Conservation (phyloP, 1,139 yeast genomes). For the Yamadazyma mexicana region DNA sequence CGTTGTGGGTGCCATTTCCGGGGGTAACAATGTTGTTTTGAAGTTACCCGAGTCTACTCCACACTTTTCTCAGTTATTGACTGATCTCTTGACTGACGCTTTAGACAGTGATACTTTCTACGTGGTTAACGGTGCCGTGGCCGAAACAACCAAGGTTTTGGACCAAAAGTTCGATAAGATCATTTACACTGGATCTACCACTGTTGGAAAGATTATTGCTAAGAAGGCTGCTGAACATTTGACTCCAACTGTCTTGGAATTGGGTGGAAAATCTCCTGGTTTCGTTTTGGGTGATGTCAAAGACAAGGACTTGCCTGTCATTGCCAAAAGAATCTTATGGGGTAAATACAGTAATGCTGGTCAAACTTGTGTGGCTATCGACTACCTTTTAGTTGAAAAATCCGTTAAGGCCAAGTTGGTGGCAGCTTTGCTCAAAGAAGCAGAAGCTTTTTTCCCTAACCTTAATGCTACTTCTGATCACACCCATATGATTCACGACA, state of each 20-base stretch:
- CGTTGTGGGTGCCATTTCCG: slow-evolving; percentile 78
- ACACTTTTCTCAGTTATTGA: slow-evolving; percentile 54
- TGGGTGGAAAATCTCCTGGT: slow-evolving; percentile 94
- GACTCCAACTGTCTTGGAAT: slow-evolving; percentile 79
- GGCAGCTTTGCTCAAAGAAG: slow-evolving; percentile 37
- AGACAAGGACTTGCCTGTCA: slow-evolving; percentile 44
- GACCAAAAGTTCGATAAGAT: slow-evolving; percentile 76
- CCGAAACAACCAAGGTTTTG: slow-evolving; percentile 68
- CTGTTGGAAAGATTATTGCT: slow-evolving; percentile 77
- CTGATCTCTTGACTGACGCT: slow-evolving; percentile 53
- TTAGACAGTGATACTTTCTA: slow-evolving; percentile 57
- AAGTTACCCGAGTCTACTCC: slow-evolving; percentile 83
- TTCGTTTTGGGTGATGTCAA: slow-evolving; percentile 56
- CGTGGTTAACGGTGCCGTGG: slow-evolving; percentile 72
- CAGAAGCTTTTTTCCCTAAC: slow-evolving; percentile 40
- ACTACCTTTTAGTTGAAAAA: slow-evolving; percentile 70
- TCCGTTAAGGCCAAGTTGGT: slow-evolving; percentile 56
- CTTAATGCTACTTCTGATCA: slow-evolving; percentile 32
- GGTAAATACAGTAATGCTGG: slow-evolving; percentile 83
- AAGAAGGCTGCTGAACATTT: slow-evolving; percentile 79
- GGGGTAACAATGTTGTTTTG: slow-evolving; percentile 79
- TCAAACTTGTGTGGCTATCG: slow-evolving; percentile 89
- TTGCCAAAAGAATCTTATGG: slow-evolving; percentile 75
- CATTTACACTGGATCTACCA: slow-evolving; percentile 79
- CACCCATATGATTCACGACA: slow-evolving; percentile 65